A percentile compares a stretch with the other conserved stretches of the same genome.
phyloP scores from a whole-genome alignment of 257 asterid species.

The Misopates orontium region DNA sequence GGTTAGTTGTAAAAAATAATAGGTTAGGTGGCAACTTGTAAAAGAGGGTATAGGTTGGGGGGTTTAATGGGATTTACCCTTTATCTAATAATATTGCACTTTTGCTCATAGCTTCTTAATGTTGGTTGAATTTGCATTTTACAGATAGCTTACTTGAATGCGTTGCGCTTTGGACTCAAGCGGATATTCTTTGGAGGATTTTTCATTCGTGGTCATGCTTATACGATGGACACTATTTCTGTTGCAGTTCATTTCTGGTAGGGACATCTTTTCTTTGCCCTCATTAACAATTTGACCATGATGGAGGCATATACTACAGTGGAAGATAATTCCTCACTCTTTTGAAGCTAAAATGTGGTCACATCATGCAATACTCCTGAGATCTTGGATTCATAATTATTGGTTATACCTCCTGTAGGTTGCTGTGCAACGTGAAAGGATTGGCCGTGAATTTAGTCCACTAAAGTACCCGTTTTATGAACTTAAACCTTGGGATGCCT shows the following conservation, averaged over 20 bases:
- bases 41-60: too few species aligned
- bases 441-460: too few species aligned
- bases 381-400: too few species aligned
- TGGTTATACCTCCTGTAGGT: too few species aligned
- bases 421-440: too few species aligned
- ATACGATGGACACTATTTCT: slow-evolving; percentile 96
- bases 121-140: background rate
- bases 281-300: background rate
- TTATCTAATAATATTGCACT: slow-evolving; percentile 3
- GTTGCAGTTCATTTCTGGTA: slow-evolving; percentile 96
- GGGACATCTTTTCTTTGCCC: background rate
- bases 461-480: too few species aligned
- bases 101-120: slow-evolving; percentile 11
- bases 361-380: background rate
- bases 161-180: slow-evolving; percentile 77
- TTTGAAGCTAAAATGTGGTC: background rate
- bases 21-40: too few species aligned
- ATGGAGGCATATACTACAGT: too few species aligned
- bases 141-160: slow-evolving; percentile 91
- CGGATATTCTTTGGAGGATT: slow-evolving; percentile 90
- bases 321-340: too few species aligned
- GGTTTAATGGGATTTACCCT: too few species aligned
- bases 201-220: slow-evolving; percentile 84
- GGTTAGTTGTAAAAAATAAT: too few species aligned
- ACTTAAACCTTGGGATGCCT: too few species aligned